A percentile compares a stretch with the other conserved stretches of the same genome.
phyloP scores from a whole-genome alignment of 345 rosid species.

The Dipteronia sinensis region DNA sequence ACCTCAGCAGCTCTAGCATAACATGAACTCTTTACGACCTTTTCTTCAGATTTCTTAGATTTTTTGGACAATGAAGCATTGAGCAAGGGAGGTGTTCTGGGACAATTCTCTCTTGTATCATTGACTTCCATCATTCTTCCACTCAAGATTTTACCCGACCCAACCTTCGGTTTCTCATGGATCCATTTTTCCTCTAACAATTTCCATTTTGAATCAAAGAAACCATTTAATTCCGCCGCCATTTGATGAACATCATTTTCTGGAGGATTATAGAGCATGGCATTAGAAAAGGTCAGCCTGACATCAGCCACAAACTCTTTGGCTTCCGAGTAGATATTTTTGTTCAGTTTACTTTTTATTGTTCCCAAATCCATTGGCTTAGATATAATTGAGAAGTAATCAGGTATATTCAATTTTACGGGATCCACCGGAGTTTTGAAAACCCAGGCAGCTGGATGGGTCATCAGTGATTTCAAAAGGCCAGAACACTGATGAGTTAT shows the following conservation, averaged over 20 bases:
- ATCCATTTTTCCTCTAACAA: constrained; percentile 52
- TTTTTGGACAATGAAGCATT: constrained; percentile 31
- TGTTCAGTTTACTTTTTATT: constrained; percentile 54
- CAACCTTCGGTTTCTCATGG: constrained; percentile 23
- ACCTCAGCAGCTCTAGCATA: constrained; percentile 37
- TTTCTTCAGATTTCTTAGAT: constrained; percentile 32
- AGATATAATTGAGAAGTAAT: constrained; percentile 68
- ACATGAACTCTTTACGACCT: constrained; percentile 22
- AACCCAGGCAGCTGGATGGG: constrained; percentile 53
- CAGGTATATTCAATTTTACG: constrained; percentile 60
- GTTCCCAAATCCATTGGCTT: constrained; percentile 95
- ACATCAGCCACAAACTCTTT: constrained; percentile 87
- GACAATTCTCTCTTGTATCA: constrained; percentile 35
- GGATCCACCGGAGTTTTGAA: constrained; percentile 84
- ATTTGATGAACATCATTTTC: constrained; percentile 49
- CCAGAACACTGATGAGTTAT: constrained; percentile 51
- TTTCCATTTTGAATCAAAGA: constrained; percentile 72
- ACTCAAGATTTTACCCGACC: constrained; percentile 21
- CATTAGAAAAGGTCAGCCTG: constrained; percentile 76
- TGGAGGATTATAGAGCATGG: constrained; percentile 79
- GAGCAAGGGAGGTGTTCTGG: constrained; percentile 39
- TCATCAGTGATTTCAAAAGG: constrained; percentile 45
- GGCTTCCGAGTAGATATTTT: constrained; percentile 38
- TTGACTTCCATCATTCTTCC: constrained; percentile 30
- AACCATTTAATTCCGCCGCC: constrained; percentile 47